phyloP scores from a whole-genome alignment of 1,284 basidiomycete species.

The Microbotryum saponariae region DNA sequence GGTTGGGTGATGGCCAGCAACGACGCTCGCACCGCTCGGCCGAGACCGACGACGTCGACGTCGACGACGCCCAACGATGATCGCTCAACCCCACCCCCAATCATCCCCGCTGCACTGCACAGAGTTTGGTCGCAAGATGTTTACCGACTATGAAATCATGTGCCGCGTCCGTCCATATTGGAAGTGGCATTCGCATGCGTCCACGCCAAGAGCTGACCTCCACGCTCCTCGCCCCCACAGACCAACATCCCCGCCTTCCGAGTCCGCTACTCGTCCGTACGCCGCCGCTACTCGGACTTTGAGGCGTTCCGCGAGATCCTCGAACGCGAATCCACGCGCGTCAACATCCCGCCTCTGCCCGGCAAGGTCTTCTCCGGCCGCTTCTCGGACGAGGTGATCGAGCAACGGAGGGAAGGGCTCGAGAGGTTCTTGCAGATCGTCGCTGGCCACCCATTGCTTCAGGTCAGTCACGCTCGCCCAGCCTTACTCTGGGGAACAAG shows the following conservation, averaged over 20 bases:
- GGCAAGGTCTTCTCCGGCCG: conserved; percentile 66
- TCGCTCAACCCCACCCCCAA: too few relatives aligned
- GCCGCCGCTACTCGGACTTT: conserved; percentile 95
- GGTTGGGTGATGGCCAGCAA: neutral
- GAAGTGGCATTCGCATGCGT: neutral
- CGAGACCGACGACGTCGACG: neutral
- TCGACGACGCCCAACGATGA: neutral
- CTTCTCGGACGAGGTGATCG: conserved; percentile 97
- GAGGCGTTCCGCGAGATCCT: conserved; percentile 98
- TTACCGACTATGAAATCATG: conserved; percentile 97
- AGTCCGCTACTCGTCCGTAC: conserved; percentile 84
- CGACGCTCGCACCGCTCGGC: neutral
- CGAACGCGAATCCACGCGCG: conserved; percentile 90
- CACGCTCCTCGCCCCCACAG: conserved; percentile 43
- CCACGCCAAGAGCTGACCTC: neutral
- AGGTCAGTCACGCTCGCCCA: conserved; percentile 52
- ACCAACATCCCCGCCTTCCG: conserved; percentile 99
- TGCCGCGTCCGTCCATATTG: conserved; percentile 62
- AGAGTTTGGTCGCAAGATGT: conserved; percentile 97
- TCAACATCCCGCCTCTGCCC: conserved; percentile 93
- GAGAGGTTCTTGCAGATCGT: conserved; percentile 94
- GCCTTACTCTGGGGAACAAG: neutral
- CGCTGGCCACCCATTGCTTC: conserved; percentile 90
- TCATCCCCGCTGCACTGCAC: conserved; percentile 3
- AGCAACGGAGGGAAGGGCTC: conserved; percentile 79